Percentiles rank a stretch among this genome's conserved stretches.
phyloP scores from a whole-genome alignment of 2,329 filamentous ascomycete genomes.

The Calonectria leucothoes region DNA sequence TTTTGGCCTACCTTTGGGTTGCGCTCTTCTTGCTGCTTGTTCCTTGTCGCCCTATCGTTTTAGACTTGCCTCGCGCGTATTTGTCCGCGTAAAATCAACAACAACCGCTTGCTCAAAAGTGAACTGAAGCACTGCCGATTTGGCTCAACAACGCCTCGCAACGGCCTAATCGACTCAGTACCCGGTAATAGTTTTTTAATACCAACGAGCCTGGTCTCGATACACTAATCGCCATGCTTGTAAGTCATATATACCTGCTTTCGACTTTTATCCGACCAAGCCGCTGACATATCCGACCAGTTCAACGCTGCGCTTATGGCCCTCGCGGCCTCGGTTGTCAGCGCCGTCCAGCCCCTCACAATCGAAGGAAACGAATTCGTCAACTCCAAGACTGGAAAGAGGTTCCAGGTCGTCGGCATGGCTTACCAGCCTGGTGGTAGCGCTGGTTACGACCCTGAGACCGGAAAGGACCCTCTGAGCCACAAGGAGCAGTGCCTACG shows the following conservation, averaged over 20 bases:
- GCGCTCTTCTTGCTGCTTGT: constrained; percentile 22
- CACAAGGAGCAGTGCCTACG: constrained; percentile 68
- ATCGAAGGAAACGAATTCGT: constrained; percentile 70
- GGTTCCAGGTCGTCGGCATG: constrained; percentile 74
- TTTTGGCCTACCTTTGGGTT: constrained; percentile 15
- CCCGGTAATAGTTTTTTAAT: not conserved
- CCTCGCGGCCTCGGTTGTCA: constrained; percentile 63
- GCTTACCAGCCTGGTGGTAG: constrained; percentile 78
- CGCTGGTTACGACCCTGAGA: constrained; percentile 67
- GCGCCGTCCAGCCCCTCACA: constrained; percentile 68
- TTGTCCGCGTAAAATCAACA: constrained; percentile 6
- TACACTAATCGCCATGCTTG: constrained; percentile 38
- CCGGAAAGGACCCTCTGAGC: constrained; percentile 70
- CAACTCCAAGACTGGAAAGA: constrained; percentile 67
- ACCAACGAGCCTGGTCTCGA: not conserved
- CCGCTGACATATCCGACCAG: constrained; percentile 36
- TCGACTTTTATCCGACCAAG: not conserved
- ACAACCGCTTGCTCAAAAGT: constrained; percentile 3
- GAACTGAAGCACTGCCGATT: constrained; percentile 15
- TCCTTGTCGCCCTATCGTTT: constrained; percentile 41
- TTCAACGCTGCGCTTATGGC: constrained; percentile 61
- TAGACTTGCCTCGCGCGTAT: constrained; percentile 13
- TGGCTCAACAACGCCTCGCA: constrained; percentile 12
- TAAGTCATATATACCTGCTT: constrained; percentile 31
- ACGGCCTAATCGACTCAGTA: not conserved